Conservation (phyloP, 768 basidiomycete species). For the Boletellus ananas region DNA sequence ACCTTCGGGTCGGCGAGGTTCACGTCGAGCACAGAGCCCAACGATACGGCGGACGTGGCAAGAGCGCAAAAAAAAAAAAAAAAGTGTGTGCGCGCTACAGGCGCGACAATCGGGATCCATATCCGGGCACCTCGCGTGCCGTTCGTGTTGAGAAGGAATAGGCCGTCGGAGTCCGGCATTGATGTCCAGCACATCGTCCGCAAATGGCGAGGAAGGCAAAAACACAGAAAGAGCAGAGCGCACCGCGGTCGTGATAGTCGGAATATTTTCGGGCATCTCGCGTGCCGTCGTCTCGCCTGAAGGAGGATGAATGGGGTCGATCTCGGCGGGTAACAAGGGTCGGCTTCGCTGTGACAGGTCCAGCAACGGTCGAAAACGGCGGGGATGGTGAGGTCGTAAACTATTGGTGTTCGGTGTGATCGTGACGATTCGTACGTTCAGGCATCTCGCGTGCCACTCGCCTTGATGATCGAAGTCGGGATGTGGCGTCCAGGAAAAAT, state of each 20-base stretch:
- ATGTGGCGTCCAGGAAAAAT: no score
- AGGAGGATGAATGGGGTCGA: not conserved
- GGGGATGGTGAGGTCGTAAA: not conserved
- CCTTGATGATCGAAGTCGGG: not conserved
- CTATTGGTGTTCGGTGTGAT: no score
- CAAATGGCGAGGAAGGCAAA: no score
- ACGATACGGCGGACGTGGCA: no score
- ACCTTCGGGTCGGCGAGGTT: not conserved
- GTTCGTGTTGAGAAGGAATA: not conserved
- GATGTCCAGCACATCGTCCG: no score
- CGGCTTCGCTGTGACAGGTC: no score
- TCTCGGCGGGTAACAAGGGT: not conserved
- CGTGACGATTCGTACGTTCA: no score
- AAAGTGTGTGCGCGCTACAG: not conserved
- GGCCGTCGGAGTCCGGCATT: not conserved
- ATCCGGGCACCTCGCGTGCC: not conserved
- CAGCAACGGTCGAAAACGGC: not conserved
- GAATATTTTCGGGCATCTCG: not conserved
- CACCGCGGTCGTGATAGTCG: not conserved
- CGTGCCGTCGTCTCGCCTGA: not conserved
- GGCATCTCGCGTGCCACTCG: not conserved
- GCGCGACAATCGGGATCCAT: not conserved
- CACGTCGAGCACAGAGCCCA: not conserved
- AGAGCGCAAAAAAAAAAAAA: not conserved
- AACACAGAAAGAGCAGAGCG: no score